A percentile compares a stretch with the other conserved stretches of the same genome.
Conservation (phyloP, 2,329 filamentous ascomycete species). For the Venturia aucupariae region DNA sequence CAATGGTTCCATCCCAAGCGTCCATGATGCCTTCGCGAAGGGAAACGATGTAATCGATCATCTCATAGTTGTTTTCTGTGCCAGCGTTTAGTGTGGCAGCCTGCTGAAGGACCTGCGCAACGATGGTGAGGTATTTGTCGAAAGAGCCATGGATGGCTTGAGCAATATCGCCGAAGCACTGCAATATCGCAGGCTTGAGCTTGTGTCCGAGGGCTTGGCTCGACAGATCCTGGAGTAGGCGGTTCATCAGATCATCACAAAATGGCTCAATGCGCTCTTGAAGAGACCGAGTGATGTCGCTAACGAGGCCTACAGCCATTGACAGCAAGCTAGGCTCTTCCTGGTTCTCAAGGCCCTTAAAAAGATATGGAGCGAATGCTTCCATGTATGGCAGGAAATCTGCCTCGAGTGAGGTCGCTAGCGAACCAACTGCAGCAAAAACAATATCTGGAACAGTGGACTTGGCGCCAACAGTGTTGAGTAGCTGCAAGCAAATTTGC, state of each 20-base stretch:
- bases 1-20: slow-evolving; percentile 94
- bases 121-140: slow-evolving; percentile 84
- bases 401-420: slow-evolving; percentile 83
- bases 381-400: slow-evolving; percentile 98
- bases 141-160: slow-evolving; percentile 88
- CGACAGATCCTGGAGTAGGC: slow-evolving; percentile 82
- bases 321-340: slow-evolving; percentile 90
- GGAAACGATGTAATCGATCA: slow-evolving; percentile 93
- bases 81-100: slow-evolving; percentile 73
- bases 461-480: slow-evolving; percentile 69
- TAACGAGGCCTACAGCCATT: slow-evolving; percentile 95
- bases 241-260: slow-evolving; percentile 98
- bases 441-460: slow-evolving; percentile 91
- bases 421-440: slow-evolving; percentile 84
- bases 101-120: slow-evolving; percentile 89
- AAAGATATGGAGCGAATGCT: slow-evolving; percentile 81
- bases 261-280: slow-evolving; percentile 86
- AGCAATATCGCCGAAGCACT: slow-evolving; percentile 96
- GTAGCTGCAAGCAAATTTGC: slow-evolving; percentile 73
- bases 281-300: slow-evolving; percentile 88
- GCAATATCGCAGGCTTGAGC: slow-evolving; percentile 95
- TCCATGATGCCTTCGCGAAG: slow-evolving; percentile 97
- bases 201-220: slow-evolving; percentile 84
- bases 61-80: slow-evolving; percentile 79
- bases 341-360: slow-evolving; percentile 89